These are phyloP conservation scores for Amanita exitialis DNA, from an alignment of 768 basidiomycete genomes.

Conservation along the genomic window DNA sequence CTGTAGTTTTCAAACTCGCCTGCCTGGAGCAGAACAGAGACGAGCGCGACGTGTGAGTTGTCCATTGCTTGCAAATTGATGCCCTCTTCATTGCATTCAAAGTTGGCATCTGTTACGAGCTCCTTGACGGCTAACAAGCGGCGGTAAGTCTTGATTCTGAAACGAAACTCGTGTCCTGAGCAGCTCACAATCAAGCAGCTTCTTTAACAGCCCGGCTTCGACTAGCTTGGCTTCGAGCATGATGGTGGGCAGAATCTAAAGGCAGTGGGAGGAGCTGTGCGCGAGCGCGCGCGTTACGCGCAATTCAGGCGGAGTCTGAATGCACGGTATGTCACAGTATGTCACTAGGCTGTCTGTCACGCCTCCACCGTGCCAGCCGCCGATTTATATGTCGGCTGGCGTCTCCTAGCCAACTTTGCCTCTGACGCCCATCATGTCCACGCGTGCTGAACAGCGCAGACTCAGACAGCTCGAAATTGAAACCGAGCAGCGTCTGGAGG, in stretches of 20 bases:
- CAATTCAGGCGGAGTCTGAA: slow-evolving; percentile 23
- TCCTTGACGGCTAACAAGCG: slow-evolving; percentile 82
- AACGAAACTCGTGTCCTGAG: neutral
- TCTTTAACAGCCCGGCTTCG: slow-evolving; percentile 85
- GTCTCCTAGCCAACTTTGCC: neutral
- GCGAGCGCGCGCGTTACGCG: slow-evolving; percentile 15
- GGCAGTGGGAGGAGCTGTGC: slow-evolving; percentile 11
- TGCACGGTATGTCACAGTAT: slow-evolving; percentile 16
- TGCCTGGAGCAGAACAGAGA: slow-evolving; percentile 72
- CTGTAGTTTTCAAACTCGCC: slow-evolving; percentile 81
- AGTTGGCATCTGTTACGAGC: slow-evolving; percentile 94
- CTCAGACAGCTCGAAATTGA: slow-evolving; percentile 38
- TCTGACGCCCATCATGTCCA: slow-evolving; percentile 5
- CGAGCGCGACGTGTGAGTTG: slow-evolving; percentile 98
- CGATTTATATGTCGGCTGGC: neutral
- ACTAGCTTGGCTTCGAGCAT: slow-evolving; percentile 91
- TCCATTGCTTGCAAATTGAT: slow-evolving; percentile 98
- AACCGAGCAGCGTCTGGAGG: slow-evolving; percentile 41
- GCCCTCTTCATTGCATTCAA: slow-evolving; percentile 94
- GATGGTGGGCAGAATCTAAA: slow-evolving; percentile 14
- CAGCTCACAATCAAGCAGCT: slow-evolving; percentile 78
- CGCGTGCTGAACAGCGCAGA: slow-evolving; percentile 37
- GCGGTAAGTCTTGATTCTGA: neutral
- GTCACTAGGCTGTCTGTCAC: slow-evolving; percentile 5
- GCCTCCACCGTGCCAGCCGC: neutral